These are phyloP conservation scores for Gymnopilus dilepis DNA, from an alignment of 768 basidiomycete species.

Conservation along the genomic window DNA sequence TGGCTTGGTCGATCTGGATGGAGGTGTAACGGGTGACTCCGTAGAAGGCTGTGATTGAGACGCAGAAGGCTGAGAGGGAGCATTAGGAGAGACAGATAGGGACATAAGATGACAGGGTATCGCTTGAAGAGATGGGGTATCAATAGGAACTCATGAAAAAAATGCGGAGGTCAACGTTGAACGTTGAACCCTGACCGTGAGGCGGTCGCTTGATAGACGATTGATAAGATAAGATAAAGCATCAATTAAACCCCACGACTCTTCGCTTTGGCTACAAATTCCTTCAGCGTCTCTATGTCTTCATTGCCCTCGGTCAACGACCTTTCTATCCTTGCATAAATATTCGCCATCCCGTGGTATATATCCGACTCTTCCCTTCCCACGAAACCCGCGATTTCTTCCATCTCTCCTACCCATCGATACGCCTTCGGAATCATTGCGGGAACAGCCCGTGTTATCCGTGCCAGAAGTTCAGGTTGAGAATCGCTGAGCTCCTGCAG, in stretches of 20 bases:
- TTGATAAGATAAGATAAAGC: slow-evolving; percentile 23
- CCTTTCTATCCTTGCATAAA: slow-evolving; percentile 49
- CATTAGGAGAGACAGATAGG: slow-evolving; percentile 25
- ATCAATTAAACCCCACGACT: slow-evolving; percentile 10
- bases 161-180: slow-evolving; percentile 9
- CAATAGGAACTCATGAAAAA: neutral
- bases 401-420: slow-evolving; percentile 67
- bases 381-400: slow-evolving; percentile 64
- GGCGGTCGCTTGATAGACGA: slow-evolving; percentile 5
- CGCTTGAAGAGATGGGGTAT: slow-evolving; percentile 18
- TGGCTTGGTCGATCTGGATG: slow-evolving; percentile 21
- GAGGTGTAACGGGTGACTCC: slow-evolving; percentile 13
- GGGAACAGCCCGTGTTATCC: slow-evolving; percentile 44
- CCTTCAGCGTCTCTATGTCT: slow-evolving; percentile 45
- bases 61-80: slow-evolving; percentile 20
- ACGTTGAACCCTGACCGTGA: slow-evolving; percentile 4
- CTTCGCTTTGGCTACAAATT: slow-evolving; percentile 51
- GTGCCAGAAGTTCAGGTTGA: slow-evolving; percentile 48
- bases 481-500: slow-evolving; percentile 52
- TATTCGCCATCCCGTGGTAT: slow-evolving; percentile 51
- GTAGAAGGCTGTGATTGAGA: slow-evolving; percentile 26
- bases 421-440: slow-evolving; percentile 67
- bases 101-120: slow-evolving; percentile 30
- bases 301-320: slow-evolving; percentile 39
- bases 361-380: slow-evolving; percentile 48